A percentile compares a stretch with the other conserved stretches of the same genome.
Conservation (phyloP, 768 basidiomycete genomes). For the Boletus pseudo-olivaceus region DNA sequence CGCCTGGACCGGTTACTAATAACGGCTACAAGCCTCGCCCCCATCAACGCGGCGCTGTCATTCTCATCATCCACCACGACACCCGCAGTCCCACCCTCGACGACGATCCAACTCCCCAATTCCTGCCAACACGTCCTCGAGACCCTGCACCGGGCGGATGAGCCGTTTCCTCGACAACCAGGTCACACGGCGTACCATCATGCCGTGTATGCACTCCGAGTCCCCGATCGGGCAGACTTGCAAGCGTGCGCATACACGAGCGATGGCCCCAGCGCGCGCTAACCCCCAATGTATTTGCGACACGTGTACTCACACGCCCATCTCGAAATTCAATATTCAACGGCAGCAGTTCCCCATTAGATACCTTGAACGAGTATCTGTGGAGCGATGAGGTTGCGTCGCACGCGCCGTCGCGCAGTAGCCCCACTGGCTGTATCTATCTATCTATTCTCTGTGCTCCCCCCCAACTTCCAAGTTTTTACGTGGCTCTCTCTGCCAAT, state of each 20-base stretch:
- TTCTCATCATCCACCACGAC: slow-evolving; percentile 3
- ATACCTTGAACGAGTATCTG: slow-evolving; percentile 7
- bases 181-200: neutral
- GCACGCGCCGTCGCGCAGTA: slow-evolving; percentile 2
- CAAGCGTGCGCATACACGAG: slow-evolving; percentile 3
- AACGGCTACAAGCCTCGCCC: slow-evolving; percentile 16
- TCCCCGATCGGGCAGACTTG: neutral
- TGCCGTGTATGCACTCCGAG: neutral
- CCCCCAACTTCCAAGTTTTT: no score
- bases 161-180: neutral
- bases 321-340: slow-evolving; percentile 23
- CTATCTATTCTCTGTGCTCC: no score
- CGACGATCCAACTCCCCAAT: neutral
- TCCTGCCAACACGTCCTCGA: neutral
- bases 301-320: slow-evolving; percentile 35
- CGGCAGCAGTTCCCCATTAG: slow-evolving; percentile 26
- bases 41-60: slow-evolving; percentile 25
- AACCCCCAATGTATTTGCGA: slow-evolving; percentile 26
- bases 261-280: slow-evolving; percentile 21
- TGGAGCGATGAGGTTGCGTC: slow-evolving; percentile 12
- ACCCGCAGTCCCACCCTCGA: slow-evolving; percentile 2
- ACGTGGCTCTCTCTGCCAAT: slow-evolving; percentile 11
- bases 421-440: slow-evolving; percentile 2
- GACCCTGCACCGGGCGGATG: neutral
- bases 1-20: slow-evolving; percentile 26